Conservation (phyloP, 441 rosid species). For the Corymbia calophylla region DNA sequence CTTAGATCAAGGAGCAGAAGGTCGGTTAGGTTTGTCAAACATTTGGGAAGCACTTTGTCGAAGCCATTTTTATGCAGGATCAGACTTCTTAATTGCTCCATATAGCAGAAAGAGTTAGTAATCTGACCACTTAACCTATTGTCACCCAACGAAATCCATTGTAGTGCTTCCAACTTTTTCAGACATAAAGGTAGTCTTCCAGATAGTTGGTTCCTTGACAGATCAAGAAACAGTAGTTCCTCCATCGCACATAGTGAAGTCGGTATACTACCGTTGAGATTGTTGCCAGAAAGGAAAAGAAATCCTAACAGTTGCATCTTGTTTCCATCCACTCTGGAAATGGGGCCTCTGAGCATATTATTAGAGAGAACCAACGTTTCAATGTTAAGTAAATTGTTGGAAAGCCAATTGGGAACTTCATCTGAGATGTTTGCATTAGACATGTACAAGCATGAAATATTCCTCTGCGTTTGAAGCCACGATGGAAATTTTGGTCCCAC, state of each 20-base stretch:
- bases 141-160: neutral
- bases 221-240: rapidly evolving
- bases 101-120: neutral
- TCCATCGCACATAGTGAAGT: neutral
- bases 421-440: neutral
- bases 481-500: neutral
- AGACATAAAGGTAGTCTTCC: conserved; percentile 42
- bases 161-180: conserved; percentile 26
- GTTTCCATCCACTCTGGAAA: neutral
- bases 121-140: neutral
- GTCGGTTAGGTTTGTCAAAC: neutral
- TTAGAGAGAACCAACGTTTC: rapidly evolving
- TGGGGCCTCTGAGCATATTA: neutral
- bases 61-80: neutral
- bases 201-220: conserved; percentile 37
- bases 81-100: rapidly evolving
- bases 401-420: neutral
- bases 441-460: rapidly evolving
- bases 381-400: too few relatives aligned
- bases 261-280: neutral
- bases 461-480: neutral
- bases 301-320: rapidly evolving
- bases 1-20: neutral
- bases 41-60: neutral
- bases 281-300: rapidly evolving